Conservation (phyloP, 2,329 filamentous ascomycete genomes). For the Monilinia vaccinii-corymbosi region DNA sequence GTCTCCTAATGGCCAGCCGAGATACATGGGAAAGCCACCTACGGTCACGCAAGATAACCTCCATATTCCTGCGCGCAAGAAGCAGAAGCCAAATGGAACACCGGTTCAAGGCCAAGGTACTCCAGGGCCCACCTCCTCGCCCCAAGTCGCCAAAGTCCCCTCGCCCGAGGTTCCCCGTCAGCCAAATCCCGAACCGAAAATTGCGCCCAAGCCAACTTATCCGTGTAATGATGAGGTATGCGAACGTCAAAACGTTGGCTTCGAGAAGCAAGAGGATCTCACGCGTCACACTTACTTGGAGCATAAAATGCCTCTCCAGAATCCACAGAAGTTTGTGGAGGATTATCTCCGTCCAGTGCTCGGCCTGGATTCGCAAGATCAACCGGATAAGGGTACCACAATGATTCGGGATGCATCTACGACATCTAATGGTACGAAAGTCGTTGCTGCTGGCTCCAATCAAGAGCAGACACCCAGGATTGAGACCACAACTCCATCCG, state of each 20-base stretch:
- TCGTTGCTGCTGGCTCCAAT: slow-evolving; percentile 21
- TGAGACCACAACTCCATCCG: slow-evolving; percentile 26
- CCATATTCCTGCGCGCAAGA: slow-evolving; percentile 45
- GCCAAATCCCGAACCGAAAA: slow-evolving; percentile 16
- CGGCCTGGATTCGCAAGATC: slow-evolving; percentile 44
- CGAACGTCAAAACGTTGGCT: slow-evolving; percentile 40
- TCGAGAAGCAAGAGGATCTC: slow-evolving; percentile 45
- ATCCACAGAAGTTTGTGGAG: slow-evolving; percentile 44
- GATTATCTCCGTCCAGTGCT: slow-evolving; percentile 42
- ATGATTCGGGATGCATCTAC: slow-evolving; percentile 17
- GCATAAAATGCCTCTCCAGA: slow-evolving; percentile 45
- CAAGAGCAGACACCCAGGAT: slow-evolving; percentile 37
- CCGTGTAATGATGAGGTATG: slow-evolving; percentile 46
- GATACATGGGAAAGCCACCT: slow-evolving; percentile 36
- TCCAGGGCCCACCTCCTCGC: slow-evolving; percentile 24
- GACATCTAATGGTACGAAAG: slow-evolving; percentile 31
- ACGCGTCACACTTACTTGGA: slow-evolving; percentile 48
- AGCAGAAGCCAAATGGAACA: slow-evolving; percentile 40
- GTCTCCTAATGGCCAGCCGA: slow-evolving; percentile 52
- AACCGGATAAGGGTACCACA: slow-evolving; percentile 15
- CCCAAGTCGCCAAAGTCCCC: slow-evolving; percentile 22
- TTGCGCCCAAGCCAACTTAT: slow-evolving; percentile 20
- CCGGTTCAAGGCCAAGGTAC: slow-evolving; percentile 31
- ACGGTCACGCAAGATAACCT: slow-evolving; percentile 45
- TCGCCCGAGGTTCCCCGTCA: slow-evolving; percentile 26